These are phyloP conservation scores for Alternaria arbusti DNA, from an alignment of 2,329 filamentous ascomycete species.

Conservation along the genomic window DNA sequence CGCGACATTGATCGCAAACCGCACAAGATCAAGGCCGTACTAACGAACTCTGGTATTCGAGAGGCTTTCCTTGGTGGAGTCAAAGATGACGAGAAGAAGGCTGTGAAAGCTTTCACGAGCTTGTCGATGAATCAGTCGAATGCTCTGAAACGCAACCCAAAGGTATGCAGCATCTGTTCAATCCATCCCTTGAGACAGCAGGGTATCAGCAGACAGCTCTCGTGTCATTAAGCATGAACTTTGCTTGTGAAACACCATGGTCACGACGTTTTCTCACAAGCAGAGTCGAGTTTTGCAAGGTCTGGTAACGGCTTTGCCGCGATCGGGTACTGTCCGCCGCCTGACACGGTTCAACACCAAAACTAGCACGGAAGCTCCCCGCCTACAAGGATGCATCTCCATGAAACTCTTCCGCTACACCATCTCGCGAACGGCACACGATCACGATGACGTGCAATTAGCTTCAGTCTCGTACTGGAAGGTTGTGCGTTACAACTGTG, in stretches of 20 bases:
- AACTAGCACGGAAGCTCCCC: not conserved
- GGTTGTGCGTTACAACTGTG: slow-evolving; percentile 10
- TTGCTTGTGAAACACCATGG: not conserved
- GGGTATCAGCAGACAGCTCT: not conserved
- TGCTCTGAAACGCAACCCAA: slow-evolving; percentile 84
- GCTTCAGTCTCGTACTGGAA: slow-evolving; percentile 1
- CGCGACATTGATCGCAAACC: slow-evolving; percentile 77
- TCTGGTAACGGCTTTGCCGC: not conserved
- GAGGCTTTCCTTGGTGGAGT: slow-evolving; percentile 68
- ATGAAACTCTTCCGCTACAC: not conserved
- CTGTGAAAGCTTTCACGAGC: slow-evolving; percentile 69
- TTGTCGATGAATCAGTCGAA: slow-evolving; percentile 68
- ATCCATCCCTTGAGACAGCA: slow-evolving; percentile 1
- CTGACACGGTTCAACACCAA: slow-evolving; percentile 2
- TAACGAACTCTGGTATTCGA: slow-evolving; percentile 67
- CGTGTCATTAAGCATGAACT: not conserved
- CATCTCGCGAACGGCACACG: not conserved
- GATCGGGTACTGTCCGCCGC: slow-evolving; percentile 1
- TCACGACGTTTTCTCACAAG: not conserved
- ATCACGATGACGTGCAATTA: not conserved
- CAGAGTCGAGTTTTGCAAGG: not conserved
- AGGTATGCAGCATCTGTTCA: slow-evolving; percentile 61
- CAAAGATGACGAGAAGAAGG: slow-evolving; percentile 63
- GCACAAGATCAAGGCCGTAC: slow-evolving; percentile 69
- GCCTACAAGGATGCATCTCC: not conserved